Evolutionary conservation across 169 alveolate species (phyloP).

Genomic region (Eimeria tenella): DNA sequence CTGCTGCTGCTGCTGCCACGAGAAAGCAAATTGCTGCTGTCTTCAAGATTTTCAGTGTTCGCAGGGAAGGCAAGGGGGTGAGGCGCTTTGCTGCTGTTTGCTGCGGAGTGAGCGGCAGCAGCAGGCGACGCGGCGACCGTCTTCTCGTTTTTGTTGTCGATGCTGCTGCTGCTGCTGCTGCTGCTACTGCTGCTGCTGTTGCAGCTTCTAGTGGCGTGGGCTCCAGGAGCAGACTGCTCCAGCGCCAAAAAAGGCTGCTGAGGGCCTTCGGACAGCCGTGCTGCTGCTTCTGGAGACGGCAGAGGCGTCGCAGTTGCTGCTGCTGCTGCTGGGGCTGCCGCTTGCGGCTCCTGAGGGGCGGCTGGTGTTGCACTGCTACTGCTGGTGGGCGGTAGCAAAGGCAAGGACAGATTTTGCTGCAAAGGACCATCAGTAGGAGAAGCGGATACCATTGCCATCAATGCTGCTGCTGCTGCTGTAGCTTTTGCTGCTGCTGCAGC

Average conservation of each 20-base stretch:
- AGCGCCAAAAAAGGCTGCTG: not conserved
- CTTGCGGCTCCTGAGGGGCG: not conserved
- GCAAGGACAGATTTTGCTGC: not conserved
- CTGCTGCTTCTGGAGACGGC: not conserved
- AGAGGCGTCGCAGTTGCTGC: not conserved
- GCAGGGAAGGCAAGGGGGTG: not conserved
- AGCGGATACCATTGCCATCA: not conserved
- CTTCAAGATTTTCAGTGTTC: not conserved
- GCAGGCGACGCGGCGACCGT: not conserved
- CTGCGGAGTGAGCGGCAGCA: not conserved
- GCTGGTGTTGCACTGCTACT: not conserved
- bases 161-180: conserved; percentile 29
- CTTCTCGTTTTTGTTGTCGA: not conserved
- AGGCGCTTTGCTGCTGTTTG: not conserved
- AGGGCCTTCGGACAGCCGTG: not conserved
- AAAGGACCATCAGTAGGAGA: not conserved
- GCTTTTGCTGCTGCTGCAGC: conserved; percentile 5
- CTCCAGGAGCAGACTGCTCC: too few relatives aligned
- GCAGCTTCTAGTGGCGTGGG: not conserved
- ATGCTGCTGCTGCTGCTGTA: conserved; percentile 8
- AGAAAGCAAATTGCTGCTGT: not conserved
- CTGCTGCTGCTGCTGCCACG: conserved; percentile 6
- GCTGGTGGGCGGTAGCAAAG: not conserved
- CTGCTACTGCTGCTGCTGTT: conserved; percentile 22
- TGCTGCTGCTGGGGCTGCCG: not conserved